These are phyloP conservation scores for Aspergillus saccharolyticus DNA, from an alignment of 495 filamentous ascomycete species.

Conservation along the genomic window DNA sequence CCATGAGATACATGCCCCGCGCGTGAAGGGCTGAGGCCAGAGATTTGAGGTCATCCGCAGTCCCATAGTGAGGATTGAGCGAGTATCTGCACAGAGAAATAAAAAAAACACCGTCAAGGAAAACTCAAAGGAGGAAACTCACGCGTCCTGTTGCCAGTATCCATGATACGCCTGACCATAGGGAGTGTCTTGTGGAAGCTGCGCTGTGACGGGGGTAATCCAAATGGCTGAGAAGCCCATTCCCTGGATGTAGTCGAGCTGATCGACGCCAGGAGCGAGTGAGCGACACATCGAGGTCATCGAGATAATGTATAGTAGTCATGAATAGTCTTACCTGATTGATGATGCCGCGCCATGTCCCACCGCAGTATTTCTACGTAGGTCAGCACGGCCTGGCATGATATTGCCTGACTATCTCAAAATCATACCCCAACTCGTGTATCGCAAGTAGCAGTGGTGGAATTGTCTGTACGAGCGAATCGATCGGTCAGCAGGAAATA, in stretches of 20 bases:
- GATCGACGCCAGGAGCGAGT: constrained; percentile 11
- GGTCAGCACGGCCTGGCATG: neutral
- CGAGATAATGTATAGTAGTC: neutral
- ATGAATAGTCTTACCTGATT: constrained; percentile 43
- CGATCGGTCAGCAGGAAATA: constrained; percentile 76
- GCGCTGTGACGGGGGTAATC: constrained; percentile 70
- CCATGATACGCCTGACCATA: constrained; percentile 65
- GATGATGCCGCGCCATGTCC: constrained; percentile 68
- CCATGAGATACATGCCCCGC: constrained; percentile 9
- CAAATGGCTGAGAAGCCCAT: constrained; percentile 82
- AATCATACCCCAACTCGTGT: constrained; percentile 31
- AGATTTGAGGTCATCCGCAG: neutral
- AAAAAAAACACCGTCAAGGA: too few species aligned
- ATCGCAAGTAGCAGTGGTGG: constrained; percentile 52
- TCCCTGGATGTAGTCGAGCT: constrained; percentile 54
- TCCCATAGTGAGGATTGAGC: constrained; percentile 10
- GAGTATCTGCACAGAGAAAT: constrained; percentile 7
- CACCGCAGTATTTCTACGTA: constrained; percentile 62
- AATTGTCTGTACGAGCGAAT: constrained; percentile 63
- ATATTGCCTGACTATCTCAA: neutral
- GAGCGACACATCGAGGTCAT: constrained; percentile 1
- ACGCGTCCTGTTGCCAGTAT: constrained; percentile 70
- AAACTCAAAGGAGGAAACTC: too few species aligned
- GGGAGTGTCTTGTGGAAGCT: constrained; percentile 46
- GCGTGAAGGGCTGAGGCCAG: constrained; percentile 2